Base-by-base conservation (phyloP, 305 asterid genomes). In the Fraxinus floribunda region DNA sequence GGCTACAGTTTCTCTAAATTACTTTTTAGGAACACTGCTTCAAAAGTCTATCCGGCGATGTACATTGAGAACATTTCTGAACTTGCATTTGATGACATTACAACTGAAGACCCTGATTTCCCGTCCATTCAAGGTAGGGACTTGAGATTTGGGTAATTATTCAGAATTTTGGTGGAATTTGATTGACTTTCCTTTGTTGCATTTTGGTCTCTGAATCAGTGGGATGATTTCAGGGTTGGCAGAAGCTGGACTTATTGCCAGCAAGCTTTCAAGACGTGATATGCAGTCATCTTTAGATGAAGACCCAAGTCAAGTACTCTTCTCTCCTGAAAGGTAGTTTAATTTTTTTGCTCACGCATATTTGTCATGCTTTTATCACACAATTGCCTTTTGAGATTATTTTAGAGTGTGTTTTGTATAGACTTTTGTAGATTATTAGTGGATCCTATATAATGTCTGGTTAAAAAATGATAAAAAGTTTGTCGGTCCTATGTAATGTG, bases 21-120 rank as follows among this genome's bases (percentile, higher is more conserved):
- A 39, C 76, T 52, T 89, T 79, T 79, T 86, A 95, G 99, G 91
- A 90, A 87, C 87, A 86, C 91, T 32, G 85, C 93, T 75, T 92
- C 98, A 78, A 95, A 95, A 88, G 98, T 95, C 82, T 94, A 95
- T 86, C 98, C 99, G 77, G 98, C 99, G 82, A 95, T 95, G 99
- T 95, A 88, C 90, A 95, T 95, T 49, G 97, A 95, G 83, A 92
- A 94, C 86, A 87, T 90, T 80, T 91, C 98, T 64, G 99, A 95
- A 82, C 97, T 95, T 88, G 98, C 98, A 83, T 95, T 91, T 85
- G 98, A 95, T 88, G 99, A 95, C 88, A 89, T 95, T 88, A 90
- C 96, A 64, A 89, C 96, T 15, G 93, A 92, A 82, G 98, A 95
- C 85, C 98, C 99, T 84, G 99, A 95, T 88, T 95, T 93, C 85